A percentile compares a stretch with the other conserved stretches of the same genome.
Conservation (phyloP, 1,139 yeast species). For the Protomyces pachydermus region DNA sequence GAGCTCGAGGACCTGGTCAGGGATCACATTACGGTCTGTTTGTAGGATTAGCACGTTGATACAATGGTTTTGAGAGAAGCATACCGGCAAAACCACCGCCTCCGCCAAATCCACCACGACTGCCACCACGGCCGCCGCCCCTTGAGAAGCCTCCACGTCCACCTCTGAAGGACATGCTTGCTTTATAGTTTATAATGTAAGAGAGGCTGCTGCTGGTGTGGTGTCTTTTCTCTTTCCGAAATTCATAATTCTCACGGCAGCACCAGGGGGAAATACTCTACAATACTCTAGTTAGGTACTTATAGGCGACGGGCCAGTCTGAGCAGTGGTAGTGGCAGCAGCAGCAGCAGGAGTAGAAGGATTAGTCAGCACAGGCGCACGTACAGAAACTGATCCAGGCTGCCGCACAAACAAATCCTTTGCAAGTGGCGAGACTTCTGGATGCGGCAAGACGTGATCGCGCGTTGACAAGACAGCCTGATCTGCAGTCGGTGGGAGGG, state of each 20-base stretch:
- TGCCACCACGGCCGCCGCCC: slow-evolving; percentile 21
- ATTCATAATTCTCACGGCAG: too few relatives aligned
- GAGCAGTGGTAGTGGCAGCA: not conserved
- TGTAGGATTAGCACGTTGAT: not conserved
- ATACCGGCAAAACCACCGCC: slow-evolving; percentile 24
- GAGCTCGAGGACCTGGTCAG: slow-evolving; percentile 59
- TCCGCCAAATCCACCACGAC: slow-evolving; percentile 22
- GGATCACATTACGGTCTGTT: slow-evolving; percentile 16
- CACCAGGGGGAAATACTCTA: too few relatives aligned
- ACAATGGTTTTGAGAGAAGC: not conserved
- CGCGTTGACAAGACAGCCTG: slow-evolving; percentile 13
- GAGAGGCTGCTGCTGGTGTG: too few relatives aligned
- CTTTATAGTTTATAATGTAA: not conserved
- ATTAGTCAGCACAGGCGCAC: not conserved
- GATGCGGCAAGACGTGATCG: slow-evolving; percentile 2
- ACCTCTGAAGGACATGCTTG: slow-evolving; percentile 22
- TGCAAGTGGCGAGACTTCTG: not conserved
- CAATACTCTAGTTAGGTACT: too few relatives aligned
- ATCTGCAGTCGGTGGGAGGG: slow-evolving; percentile 17
- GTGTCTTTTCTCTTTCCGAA: too few relatives aligned
- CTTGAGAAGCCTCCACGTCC: slow-evolving; percentile 24
- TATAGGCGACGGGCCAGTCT: not conserved
- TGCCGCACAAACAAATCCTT: not conserved
- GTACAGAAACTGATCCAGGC: not conserved
- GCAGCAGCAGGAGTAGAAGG: not conserved